These are phyloP conservation scores for Malbranchea zuffiana DNA, from an alignment of 2,329 filamentous ascomycete genomes.

Conservation along the genomic window DNA sequence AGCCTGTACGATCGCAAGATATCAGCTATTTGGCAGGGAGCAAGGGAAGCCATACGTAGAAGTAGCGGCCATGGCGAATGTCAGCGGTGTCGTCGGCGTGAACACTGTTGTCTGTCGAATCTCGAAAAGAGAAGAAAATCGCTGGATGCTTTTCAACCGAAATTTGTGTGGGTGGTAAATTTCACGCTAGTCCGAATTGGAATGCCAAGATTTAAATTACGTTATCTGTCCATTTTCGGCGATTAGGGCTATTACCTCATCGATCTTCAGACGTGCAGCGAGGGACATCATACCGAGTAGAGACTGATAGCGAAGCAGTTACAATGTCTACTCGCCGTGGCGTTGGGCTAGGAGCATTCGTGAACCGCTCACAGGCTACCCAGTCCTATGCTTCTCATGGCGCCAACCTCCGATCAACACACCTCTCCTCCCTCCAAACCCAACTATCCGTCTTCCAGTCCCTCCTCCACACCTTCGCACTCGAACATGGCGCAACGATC, in stretches of 20 bases:
- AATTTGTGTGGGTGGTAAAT: conserved; percentile 30
- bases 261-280: too few relatives aligned
- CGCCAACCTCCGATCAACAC: conserved; percentile 69
- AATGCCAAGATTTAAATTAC: conserved; percentile 4
- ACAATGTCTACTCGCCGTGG: conserved; percentile 45
- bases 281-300: too few relatives aligned
- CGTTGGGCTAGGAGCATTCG: conserved; percentile 82
- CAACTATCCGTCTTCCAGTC: conserved; percentile 95
- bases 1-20: conserved; percentile 40
- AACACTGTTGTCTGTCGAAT: conserved; percentile 13
- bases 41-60: conserved; percentile 48
- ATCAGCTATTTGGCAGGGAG: conserved; percentile 26
- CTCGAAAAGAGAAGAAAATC: conserved; percentile 19
- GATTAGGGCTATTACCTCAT: conserved; percentile 22
- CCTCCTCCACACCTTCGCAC: conserved; percentile 84
- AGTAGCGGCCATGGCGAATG: conserved; percentile 49
- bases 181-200: conserved; percentile 19
- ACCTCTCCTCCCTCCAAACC: conserved; percentile 76
- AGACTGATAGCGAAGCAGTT: not conserved
- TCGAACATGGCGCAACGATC: conserved; percentile 91
- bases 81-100: conserved; percentile 29
- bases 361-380: conserved; percentile 70
- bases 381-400: conserved; percentile 89
- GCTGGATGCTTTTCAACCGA: conserved; percentile 14
- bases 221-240: conserved; percentile 15